Evolutionary conservation across 2,329 filamentous ascomycete genomes (phyloP).

Genomic region (Alternaria sp.): DNA sequence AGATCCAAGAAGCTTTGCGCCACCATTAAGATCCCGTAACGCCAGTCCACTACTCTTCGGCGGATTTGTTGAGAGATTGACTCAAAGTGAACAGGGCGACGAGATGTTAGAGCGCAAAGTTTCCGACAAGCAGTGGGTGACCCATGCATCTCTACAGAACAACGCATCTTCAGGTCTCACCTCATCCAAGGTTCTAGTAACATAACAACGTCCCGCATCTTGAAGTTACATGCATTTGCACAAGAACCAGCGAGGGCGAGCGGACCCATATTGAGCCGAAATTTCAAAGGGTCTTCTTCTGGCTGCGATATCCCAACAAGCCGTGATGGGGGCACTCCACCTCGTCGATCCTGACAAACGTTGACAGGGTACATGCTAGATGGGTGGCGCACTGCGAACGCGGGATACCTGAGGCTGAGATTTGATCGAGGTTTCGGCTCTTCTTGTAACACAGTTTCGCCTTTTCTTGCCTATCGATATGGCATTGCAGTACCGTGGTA

Average conservation of each 20-base stretch:
- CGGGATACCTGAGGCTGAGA: slow-evolving; percentile 12
- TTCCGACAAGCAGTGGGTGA: slow-evolving; percentile 31
- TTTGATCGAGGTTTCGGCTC: background rate
- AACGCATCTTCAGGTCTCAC: slow-evolving; percentile 31
- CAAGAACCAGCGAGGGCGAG: slow-evolving; percentile 20
- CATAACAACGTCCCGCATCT: slow-evolving; percentile 27
- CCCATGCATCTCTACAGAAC: slow-evolving; percentile 36
- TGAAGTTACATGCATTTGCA: slow-evolving; percentile 20
- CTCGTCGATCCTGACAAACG: slow-evolving; percentile 29
- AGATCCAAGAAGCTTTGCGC: slow-evolving; percentile 27
- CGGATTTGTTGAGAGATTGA: slow-evolving; percentile 17
- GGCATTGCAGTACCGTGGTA: background rate
- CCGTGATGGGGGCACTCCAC: slow-evolving; percentile 27
- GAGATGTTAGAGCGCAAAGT: slow-evolving; percentile 18
- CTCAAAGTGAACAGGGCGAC: slow-evolving; percentile 15
- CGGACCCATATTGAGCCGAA: slow-evolving; percentile 8
- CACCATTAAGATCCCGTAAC: slow-evolving; percentile 25
- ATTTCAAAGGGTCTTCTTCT: slow-evolving; percentile 13
- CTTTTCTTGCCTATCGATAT: slow-evolving; percentile 6
- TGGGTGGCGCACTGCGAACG: slow-evolving; percentile 10
- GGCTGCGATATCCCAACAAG: slow-evolving; percentile 25
- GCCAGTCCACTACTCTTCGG: slow-evolving; percentile 29
- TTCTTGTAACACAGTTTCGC: background rate
- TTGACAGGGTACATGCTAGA: slow-evolving; percentile 15
- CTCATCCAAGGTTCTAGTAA: slow-evolving; percentile 20